Conservation (phyloP, 441 rosid genomes). For the Eutrema salsugineum region DNA sequence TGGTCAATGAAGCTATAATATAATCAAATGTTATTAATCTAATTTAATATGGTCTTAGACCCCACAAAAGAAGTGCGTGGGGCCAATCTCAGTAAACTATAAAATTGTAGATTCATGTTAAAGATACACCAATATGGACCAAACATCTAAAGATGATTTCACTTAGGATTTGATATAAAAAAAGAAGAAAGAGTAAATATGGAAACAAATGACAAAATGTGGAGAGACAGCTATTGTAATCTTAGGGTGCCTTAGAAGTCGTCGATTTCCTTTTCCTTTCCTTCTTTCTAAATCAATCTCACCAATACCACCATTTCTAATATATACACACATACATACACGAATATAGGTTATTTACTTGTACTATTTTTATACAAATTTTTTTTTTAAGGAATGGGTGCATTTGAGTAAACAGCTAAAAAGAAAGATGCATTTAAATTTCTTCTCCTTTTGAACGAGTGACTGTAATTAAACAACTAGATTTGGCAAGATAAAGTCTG, state of each 20-base stretch:
- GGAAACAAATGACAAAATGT: slow-evolving; percentile 15
- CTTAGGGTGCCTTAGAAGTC: slow-evolving; percentile 35
- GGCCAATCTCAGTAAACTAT: slow-evolving; percentile 3
- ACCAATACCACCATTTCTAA: neutral
- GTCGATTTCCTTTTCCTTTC: slow-evolving; percentile 11
- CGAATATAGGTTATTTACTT: neutral
- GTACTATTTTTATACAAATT: no score
- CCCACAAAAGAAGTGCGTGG: slow-evolving; percentile 12
- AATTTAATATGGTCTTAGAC: neutral
- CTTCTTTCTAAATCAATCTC: slow-evolving; percentile 27
- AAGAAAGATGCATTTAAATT: no score
- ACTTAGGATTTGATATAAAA: neutral
- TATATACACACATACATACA: neutral
- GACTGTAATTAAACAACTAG: no score
- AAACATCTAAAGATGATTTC: slow-evolving; percentile 1
- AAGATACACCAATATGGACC: slow-evolving; percentile 22
- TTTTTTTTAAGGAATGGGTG: no score
- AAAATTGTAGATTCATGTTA: slow-evolving; percentile 10
- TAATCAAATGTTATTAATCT: neutral
- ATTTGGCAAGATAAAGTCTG: no score
- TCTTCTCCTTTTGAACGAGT: no score
- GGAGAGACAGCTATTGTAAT: slow-evolving; percentile 26
- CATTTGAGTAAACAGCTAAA: no score
- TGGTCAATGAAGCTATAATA: slow-evolving; percentile 1
- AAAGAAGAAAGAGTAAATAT: slow-evolving; percentile 16